Base-by-base conservation (phyloP, 2,329 filamentous ascomycete species). In the Penicillium rolfsii region DNA sequence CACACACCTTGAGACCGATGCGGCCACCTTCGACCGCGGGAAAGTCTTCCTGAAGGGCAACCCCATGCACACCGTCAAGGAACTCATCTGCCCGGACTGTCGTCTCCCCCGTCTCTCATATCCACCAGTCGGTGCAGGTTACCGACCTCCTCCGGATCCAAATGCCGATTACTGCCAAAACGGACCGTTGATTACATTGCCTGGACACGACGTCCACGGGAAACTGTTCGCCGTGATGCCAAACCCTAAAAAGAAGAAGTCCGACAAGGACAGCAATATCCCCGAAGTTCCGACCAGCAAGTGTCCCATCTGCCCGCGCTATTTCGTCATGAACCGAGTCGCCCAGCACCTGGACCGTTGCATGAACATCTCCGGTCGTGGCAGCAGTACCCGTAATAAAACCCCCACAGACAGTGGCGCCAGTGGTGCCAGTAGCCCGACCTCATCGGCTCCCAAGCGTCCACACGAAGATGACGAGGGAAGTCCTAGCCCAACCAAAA, bases 121-220 rank as follows among this genome's bases (percentile, higher is more conserved):
- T 66, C 85, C 86, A 8, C 77, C 81, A 55, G 80, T 80, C 57
- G 84, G 84, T 24, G 77, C 79, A 57, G 82, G 83, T 24, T 79
- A 82, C 59, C 74, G 77, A 61, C 74, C 77, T 43, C 74, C 76
- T 19, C 82, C 83, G 53, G 80, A 83, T 68, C 81, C 84, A 0
- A 76, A 79, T 56, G 77, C 76, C 46, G 80, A 84, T 67, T 88
- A 88, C 73, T 88, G 86, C 74, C 82, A 83, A 69, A 81, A 83
- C 52, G 83, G 84, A 60, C 86, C 86, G 4, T 83, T 85, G 78
- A 82, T 86, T 49, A 81, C 80, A 59, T 76, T 82, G 61, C 79
- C 83, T 14, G 85, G 85, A 40, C 83, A 87, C 70, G 86, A 88
- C 68, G 85, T 88, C 55, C 87, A 88, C 70, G 86, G 85, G 63